Conservation (phyloP, 306 rosid species). For the Lablab purpureus region DNA sequence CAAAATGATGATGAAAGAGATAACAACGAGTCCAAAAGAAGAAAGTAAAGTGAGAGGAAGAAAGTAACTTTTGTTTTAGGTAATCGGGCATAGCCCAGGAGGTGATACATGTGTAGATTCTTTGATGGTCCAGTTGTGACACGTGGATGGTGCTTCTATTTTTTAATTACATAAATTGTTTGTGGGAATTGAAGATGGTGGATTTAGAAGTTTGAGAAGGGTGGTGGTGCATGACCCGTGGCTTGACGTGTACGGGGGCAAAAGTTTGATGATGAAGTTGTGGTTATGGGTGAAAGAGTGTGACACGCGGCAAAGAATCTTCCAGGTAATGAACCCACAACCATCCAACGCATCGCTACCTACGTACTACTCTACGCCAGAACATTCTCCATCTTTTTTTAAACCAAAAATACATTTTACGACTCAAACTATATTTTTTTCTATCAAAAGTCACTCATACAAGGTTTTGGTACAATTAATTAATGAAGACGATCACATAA, state of each 20-base stretch:
- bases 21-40: background rate
- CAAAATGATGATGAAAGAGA: background rate
- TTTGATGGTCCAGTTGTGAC: background rate
- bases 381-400: slow-evolving; percentile 24
- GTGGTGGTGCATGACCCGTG: slow-evolving; percentile 42
- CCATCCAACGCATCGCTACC: slow-evolving; percentile 37
- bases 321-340: slow-evolving; percentile 33
- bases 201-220: slow-evolving; percentile 1
- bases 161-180: background rate
- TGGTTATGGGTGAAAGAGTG: background rate
- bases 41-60: background rate
- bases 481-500: too few species aligned
- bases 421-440: background rate
- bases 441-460: too few species aligned
- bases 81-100: background rate
- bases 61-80: slow-evolving; percentile 4
- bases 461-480: too few species aligned
- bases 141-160: slow-evolving; percentile 12
- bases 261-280: slow-evolving; percentile 4
- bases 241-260: slow-evolving; percentile 41
- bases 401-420: background rate
- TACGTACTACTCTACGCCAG: slow-evolving; percentile 10
- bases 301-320: slow-evolving; percentile 51
- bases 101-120: slow-evolving; percentile 41
- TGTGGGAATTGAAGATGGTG: background rate